Base-by-base conservation (phyloP, 768 basidiomycete species). In the Suillus cothurnatus region DNA sequence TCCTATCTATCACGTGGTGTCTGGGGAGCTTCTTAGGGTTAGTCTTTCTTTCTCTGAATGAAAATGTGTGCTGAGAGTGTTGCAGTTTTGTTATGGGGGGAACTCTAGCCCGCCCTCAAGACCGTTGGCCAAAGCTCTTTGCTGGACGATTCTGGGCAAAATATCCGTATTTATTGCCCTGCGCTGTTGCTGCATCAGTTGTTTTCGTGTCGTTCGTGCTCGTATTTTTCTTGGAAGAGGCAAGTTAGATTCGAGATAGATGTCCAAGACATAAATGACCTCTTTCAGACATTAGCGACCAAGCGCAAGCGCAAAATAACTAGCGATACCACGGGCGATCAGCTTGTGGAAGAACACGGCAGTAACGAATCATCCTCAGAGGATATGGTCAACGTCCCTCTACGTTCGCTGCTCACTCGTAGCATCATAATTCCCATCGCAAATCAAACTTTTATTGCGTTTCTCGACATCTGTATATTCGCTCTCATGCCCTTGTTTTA, bases 1-100 rank as follows among this genome's bases (percentile, higher is more conserved):
- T 80, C 39, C 70, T 82, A 69, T 79, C 80, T 11, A 77, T 79
- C 1, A 72, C 79, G 3, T 84, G 82, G 82, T 66, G 61, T 14
- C 38, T 47, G 19, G 62, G 63, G 17, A 3, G 74, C 9, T 76
- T 79, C 15, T 64, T 78, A 57, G 78, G 78, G 79, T 79, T 65
- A 31, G 76, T 66, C 32, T 60, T 34, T n/a, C n/a, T n/a, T n/a
- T 31, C 15, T 63, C 14, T 39, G 28, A 52, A 47, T 41, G 12
- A 19, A 53, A 21, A 53, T 9, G 19, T 9, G n/a, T 15, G 36
- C 14, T 36, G n/a, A 34, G 53, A 26, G 28, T 8, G 28, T 31
- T 26, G 28, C 65, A 84, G 85, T 11, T 84, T 85, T 36, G 72
- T 86, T 23, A 81, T 86, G 31, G 86, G 86, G 28, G 86, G 86